A percentile compares a stretch with the other conserved stretches of the same genome.
phyloP scores from a whole-genome alignment of 2,329 filamentous ascomycete species.

The Hymenotorrendiella dingleyae region DNA sequence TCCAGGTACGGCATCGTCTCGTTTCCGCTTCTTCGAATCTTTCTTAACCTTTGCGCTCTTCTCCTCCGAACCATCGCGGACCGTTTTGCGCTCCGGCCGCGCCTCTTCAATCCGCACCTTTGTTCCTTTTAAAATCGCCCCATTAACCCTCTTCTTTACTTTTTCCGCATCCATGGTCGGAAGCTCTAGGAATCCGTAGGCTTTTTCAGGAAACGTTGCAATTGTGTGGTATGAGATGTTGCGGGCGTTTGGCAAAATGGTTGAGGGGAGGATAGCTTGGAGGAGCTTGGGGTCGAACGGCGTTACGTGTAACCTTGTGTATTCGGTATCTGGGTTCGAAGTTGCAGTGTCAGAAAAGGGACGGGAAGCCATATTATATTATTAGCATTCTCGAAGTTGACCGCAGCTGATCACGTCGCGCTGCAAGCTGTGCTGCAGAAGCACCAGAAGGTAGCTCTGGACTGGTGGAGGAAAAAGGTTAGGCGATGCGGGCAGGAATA shows the following conservation, averaged over 20 bases:
- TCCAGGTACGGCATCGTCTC: slow-evolving; percentile 53
- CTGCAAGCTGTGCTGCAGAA: no score
- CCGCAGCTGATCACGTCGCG: no score
- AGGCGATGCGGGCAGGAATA: no score
- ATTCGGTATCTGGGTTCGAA: slow-evolving; percentile 15
- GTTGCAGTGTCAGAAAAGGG: neutral
- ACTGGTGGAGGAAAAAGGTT: no score
- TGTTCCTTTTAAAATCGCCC: slow-evolving; percentile 72
- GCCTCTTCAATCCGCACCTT: slow-evolving; percentile 85
- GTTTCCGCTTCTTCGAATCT: slow-evolving; percentile 45
- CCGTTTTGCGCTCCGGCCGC: slow-evolving; percentile 48
- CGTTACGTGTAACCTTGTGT: slow-evolving; percentile 73
- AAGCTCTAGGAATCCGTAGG: slow-evolving; percentile 85
- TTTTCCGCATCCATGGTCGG: slow-evolving; percentile 81
- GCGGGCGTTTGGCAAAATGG: slow-evolving; percentile 58
- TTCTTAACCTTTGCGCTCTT: slow-evolving; percentile 35
- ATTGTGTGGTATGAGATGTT: slow-evolving; percentile 85
- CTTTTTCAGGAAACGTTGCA: slow-evolving; percentile 82
- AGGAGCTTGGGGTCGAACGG: slow-evolving; percentile 75
- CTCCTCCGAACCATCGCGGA: slow-evolving; percentile 27
- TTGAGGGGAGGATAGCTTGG: slow-evolving; percentile 62
- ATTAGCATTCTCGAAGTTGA: neutral
- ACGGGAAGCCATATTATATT: slow-evolving; percentile 2
- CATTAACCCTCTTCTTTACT: slow-evolving; percentile 84
- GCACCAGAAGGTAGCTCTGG: no score